Conservation (phyloP, 1,139 yeast genomes). For the Trichomonascaceae sp. region DNA sequence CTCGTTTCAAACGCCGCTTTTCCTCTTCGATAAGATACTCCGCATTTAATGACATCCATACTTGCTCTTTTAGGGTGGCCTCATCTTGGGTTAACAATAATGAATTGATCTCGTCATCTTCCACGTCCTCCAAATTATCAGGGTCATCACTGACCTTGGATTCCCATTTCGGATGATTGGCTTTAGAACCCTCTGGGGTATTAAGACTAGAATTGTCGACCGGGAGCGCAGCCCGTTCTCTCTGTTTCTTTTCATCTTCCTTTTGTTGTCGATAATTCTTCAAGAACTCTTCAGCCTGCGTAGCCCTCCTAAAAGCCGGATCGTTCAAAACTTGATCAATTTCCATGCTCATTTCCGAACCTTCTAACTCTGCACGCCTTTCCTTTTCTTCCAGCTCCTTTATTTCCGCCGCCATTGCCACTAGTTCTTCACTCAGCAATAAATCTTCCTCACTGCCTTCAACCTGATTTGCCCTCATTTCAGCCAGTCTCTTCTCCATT, state of each 20-base stretch:
- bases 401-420: constrained; percentile 10
- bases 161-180: constrained; percentile 28
- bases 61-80: constrained; percentile 58
- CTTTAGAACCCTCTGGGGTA: background rate
- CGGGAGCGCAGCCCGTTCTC: constrained; percentile 5
- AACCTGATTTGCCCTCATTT: constrained; percentile 11
- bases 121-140: constrained; percentile 65
- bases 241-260: background rate
- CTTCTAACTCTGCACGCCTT: constrained; percentile 16
- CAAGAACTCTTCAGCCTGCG: constrained; percentile 7
- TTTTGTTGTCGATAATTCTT: constrained; percentile 7
- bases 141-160: constrained; percentile 53
- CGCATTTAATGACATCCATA: constrained; percentile 85
- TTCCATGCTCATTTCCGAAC: constrained; percentile 17
- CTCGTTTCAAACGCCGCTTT: constrained; percentile 70
- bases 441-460: constrained; percentile 12
- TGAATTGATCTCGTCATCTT: constrained; percentile 66
- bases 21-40: constrained; percentile 85
- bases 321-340: constrained; percentile 21
- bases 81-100: constrained; percentile 63
- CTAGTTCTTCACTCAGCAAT: constrained; percentile 7
- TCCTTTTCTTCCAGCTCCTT: constrained; percentile 9
- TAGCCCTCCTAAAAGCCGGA: constrained; percentile 13
- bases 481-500: constrained; percentile 19
- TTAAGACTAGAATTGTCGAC: constrained; percentile 20